Evolutionary conservation across 805 yeast genomes (phyloP), one percentile per base, ranked within the genome.

Genomic region (Metschnikowia borealis): DNA sequence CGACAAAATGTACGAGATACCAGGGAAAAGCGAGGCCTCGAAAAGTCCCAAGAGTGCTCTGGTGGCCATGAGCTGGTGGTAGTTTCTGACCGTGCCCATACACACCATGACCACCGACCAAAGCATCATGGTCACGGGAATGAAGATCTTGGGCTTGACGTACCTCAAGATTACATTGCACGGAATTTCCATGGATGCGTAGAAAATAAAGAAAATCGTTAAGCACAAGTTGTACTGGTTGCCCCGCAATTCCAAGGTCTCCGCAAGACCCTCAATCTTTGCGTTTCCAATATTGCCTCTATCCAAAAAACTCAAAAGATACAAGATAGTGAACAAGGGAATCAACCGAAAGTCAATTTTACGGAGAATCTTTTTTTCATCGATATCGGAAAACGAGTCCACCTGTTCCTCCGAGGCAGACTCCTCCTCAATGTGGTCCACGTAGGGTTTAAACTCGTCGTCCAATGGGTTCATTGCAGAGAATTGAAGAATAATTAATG

Each of bases 251-350:
- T 73, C 59, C 34, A 88, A 65, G 50, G 82, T 86, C 1, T 60
- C 66, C 18, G 74, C 74, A 72, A 88, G 71, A 11, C 89, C 89
- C 61, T 86, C 87, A 49, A 84, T 78, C 52, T 82, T 82, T 6
- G 96, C 95, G 66, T 88, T 87, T 31, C 91, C 82, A 54, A 88
- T 85, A 64, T 88, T 88, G 51, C 87, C 91, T 65, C 95, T 75
- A 64, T 88, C 95, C 61, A 88, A 69, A 62, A 87, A 88, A 1
- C 92, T 84, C 54, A 87, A 75, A 65, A 88, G 81, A 61, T 88
- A 88, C 41, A 88, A 71, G 29, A 87, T 60, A 61, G 89, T 81
- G 56, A 88, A 84, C n/a, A 89, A 83, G 4, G 91, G 89, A 29
- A 87, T 83, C 37, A 87, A 83, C 53, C 87, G 80, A 0, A 81